Percentiles rank a stretch among this genome's conserved stretches.
phyloP scores from a whole-genome alignment of 2,329 filamentous ascomycete species.

The Xylaria sp. region DNA sequence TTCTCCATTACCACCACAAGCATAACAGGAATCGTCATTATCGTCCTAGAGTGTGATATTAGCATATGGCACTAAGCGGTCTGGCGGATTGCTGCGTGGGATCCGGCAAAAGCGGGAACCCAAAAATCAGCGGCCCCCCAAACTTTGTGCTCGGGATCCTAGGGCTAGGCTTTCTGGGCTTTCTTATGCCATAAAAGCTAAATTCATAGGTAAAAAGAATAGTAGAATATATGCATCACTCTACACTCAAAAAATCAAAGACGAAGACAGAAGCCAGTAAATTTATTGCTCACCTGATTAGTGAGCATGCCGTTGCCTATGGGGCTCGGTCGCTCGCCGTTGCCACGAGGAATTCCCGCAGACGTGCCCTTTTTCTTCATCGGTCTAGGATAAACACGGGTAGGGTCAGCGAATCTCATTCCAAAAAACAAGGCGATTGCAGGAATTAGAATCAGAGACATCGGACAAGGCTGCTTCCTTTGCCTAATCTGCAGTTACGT shows the following conservation, averaged over 20 bases:
- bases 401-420: slow-evolving; percentile 39
- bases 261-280: background rate
- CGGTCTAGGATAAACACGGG: slow-evolving; percentile 61
- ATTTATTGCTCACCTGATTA: slow-evolving; percentile 61
- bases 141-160: slow-evolving; percentile 35
- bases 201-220: slow-evolving; percentile 1
- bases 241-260: background rate
- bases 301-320: slow-evolving; percentile 64
- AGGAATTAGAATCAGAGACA: slow-evolving; percentile 30
- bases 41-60: slow-evolving; percentile 63
- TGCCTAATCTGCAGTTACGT: slow-evolving; percentile 45
- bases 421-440: slow-evolving; percentile 19
- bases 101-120: slow-evolving; percentile 52
- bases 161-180: slow-evolving; percentile 38
- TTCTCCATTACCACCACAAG: slow-evolving; percentile 84
- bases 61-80: slow-evolving; percentile 48
- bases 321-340: slow-evolving; percentile 72
- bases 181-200: slow-evolving; percentile 9
- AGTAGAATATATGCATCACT: background rate
- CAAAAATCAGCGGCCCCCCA: slow-evolving; percentile 41
- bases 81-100: slow-evolving; percentile 47
- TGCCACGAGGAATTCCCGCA: slow-evolving; percentile 73
- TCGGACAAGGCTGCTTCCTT: slow-evolving; percentile 33
- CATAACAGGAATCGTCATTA: slow-evolving; percentile 90
- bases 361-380: slow-evolving; percentile 79